Conservation (phyloP, 257 asterid species). For the Sherardia arvensis region DNA sequence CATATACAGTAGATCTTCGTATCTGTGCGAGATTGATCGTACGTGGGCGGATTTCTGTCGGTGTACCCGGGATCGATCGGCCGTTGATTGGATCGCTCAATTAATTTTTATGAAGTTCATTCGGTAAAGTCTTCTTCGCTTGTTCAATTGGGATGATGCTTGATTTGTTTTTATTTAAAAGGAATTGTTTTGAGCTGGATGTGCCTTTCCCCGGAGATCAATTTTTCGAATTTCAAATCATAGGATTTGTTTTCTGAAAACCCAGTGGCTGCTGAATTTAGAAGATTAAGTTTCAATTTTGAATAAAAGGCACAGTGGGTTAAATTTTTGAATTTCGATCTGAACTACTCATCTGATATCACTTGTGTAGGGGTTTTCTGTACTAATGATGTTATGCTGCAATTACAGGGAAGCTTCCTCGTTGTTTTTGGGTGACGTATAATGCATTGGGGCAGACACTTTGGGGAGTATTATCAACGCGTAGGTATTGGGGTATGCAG, state of each 20-base stretch:
- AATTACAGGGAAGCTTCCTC: constrained; percentile 24
- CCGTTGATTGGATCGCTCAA: constrained; percentile 10
- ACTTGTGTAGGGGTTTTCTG: constrained; percentile 2
- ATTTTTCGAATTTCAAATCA: neutral
- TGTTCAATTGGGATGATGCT: neutral
- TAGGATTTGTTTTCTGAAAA: neutral
- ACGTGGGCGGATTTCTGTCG: neutral
- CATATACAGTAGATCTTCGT: constrained; percentile 17
- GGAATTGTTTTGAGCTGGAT: neutral
- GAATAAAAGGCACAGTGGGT: neutral
- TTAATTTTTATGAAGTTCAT: constrained; percentile 15
- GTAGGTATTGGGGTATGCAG: constrained; percentile 41
- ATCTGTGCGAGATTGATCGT: neutral
- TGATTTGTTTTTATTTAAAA: neutral
- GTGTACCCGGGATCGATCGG: constrained; percentile 10
- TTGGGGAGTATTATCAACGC: constrained; percentile 33
- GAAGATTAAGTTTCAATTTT: neutral
- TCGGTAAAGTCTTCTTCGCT: constrained; percentile 12
- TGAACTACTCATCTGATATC: neutral
- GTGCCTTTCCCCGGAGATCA: neutral
- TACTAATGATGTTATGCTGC: constrained; percentile 20
- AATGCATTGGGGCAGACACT: constrained; percentile 59
- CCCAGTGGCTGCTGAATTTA: neutral
- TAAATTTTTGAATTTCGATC: neutral
- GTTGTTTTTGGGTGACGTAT: constrained; percentile 38